Conservation (phyloP, 257 asterid species). For the Scutellaria minor region DNA sequence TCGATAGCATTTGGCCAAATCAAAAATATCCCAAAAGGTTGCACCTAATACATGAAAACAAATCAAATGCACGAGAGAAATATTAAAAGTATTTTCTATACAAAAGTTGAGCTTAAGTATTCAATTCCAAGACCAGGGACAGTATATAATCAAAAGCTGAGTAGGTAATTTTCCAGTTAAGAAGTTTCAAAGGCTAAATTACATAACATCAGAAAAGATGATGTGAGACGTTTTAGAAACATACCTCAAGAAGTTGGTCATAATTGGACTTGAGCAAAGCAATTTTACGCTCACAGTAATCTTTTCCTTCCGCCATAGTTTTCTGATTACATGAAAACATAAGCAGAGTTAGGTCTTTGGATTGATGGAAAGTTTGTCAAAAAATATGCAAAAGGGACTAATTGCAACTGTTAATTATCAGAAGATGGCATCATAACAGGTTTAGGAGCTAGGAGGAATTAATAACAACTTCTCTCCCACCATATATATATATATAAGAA, state of each 20-base stretch:
- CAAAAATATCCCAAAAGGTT: neutral
- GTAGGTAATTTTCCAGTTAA: neutral
- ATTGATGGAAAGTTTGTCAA: neutral
- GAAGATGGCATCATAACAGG: neutral
- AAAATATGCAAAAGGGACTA: slow-evolving; percentile 6
- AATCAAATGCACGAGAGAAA: neutral
- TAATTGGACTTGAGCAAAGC: slow-evolving; percentile 88
- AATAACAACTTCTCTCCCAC: neutral
- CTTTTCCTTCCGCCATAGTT: slow-evolving; percentile 92
- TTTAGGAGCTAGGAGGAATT: neutral
- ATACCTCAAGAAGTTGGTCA: slow-evolving; percentile 94
- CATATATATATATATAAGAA: too few species aligned
- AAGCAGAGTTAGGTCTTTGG: neutral
- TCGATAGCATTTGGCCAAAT: neutral
- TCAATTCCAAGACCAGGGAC: slow-evolving; percentile 8
- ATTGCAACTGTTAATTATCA: neutral
- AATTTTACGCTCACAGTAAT: slow-evolving; percentile 90
- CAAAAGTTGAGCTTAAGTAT: neutral
- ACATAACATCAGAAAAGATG: neutral
- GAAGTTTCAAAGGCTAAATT: neutral
- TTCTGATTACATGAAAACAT: slow-evolving; percentile 53
- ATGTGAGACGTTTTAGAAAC: slow-evolving; percentile 19
- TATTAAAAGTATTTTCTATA: neutral
- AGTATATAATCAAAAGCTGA: neutral
- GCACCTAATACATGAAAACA: neutral